Evolutionary conservation across 371 early-diverging fungal genomes (phyloP).

Genomic region (Mortierella polycephala): DNA sequence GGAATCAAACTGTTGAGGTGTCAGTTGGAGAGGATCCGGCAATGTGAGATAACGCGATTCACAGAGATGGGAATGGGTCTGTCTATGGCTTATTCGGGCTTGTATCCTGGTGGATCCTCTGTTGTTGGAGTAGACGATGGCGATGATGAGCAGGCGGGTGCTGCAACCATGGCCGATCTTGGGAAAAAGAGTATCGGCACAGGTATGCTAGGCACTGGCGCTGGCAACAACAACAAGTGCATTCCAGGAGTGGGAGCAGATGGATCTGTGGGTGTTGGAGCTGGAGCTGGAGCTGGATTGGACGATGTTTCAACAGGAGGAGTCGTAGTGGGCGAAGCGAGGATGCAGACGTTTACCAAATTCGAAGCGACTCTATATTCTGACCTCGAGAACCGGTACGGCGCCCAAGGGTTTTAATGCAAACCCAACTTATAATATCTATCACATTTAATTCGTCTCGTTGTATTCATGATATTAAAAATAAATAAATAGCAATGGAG

Average conservation of each 20-base stretch:
- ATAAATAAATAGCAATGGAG: too few species aligned
- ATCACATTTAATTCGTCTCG: too few species aligned
- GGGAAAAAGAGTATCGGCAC: too few species aligned
- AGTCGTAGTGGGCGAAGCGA: neutral
- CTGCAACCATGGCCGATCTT: too few species aligned
- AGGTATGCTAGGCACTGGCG: neutral
- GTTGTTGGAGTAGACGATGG: neutral
- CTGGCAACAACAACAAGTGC: neutral
- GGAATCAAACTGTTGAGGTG: conserved; percentile 51
- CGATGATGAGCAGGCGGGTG: too few species aligned
- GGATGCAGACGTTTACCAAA: conserved; percentile 14
- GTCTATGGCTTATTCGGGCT: conserved; percentile 36
- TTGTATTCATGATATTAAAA: too few species aligned
- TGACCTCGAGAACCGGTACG: conserved; percentile 41
- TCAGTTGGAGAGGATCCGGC: conserved; percentile 50
- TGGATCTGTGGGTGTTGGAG: conserved; percentile 1
- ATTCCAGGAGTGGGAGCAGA: neutral
- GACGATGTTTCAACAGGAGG: neutral
- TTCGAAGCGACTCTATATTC: conserved; percentile 47
- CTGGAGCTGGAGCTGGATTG: neutral
- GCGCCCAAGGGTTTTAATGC: conserved; percentile 1
- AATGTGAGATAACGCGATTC: conserved; percentile 49
- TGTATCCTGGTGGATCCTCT: conserved; percentile 20
- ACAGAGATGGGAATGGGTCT: conserved; percentile 51
- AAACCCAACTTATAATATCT: too few species aligned